Evolutionary conservation across 495 filamentous ascomycete genomes (phyloP), one percentile per base, ranked within the genome.

Genomic region (Aspergillus conjunctus): DNA sequence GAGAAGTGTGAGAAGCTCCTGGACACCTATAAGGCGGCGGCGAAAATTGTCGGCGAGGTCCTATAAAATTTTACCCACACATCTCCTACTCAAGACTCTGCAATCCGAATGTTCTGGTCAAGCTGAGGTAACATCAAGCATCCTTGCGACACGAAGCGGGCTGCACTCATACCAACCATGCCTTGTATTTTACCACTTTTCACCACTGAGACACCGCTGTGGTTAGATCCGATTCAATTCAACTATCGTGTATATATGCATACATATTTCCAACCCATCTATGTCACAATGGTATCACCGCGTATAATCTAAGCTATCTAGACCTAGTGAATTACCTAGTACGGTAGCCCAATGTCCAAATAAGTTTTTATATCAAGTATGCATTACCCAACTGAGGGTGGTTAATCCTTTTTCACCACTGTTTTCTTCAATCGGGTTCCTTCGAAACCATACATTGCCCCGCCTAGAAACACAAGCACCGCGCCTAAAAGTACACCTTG

Each of bases 1-100:
- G 93, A 96, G 79, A 98, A 98, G 81, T 98, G 94, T 72, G 95
- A 98, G 81, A 92, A 89, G 72, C 77, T 98, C 65, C 77, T 98
- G 57, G 85, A 87, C 65, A 98, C 95, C 33, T 98, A 98, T 78
- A 90, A 91, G 61, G 93, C 98, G 75, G 94, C 94, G 12, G 92
- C 93, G 37, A 97, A 93, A 80, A 98, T 98, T 69, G 91, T 98
- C 50, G 92, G 93, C 26, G 94, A 98, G 76, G 94, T 98, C 49
- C 81, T 96, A 73, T 96, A 89, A 71, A 62, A 58, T 56, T 53
- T n/a, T 39, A 14, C 33, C 51, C n/a, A 18, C 12, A 10, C 41
- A 21, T 31, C 8, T 20, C 17, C 10, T 20, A 11, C 18, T 7
- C n/a, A 41, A 41, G 15, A 41, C 37, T 11, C 15, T 41, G 15